Base-by-base conservation (phyloP, 768 basidiomycete species). In the Tricholoma flavovirens region DNA sequence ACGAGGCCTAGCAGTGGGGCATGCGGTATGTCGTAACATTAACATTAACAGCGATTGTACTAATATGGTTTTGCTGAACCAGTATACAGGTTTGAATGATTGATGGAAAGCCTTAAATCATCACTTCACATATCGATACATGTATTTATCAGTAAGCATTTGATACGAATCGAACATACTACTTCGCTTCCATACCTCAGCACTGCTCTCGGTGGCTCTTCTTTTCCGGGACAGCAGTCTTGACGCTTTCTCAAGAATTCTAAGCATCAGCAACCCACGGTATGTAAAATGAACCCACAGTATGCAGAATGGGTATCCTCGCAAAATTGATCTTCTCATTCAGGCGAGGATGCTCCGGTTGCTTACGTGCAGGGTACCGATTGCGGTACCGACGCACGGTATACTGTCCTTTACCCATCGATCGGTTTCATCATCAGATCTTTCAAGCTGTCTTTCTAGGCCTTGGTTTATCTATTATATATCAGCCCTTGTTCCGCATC, bases 1-100 rank as follows among this genome's bases (percentile, higher is more conserved):
- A 94, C 91, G 5, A 83, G 83, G 62, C 92, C 91, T 6, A 87
- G 90, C 56, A 82, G 78, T 56, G 92, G 92, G 6, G 92, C 90
- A 14, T 90, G 86, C 70, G 84, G 90, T 90, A 66, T 63, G 83
- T 81, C 59, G 14, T 29, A n/a, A 29, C 6, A 55, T 38, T 59
- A 62, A 40, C 62, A 12, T 58, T 17, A 24, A 36, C 29, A 26
- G 17, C 33, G 3, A 10, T 35, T 32, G 26, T 38, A 52, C 51
- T 42, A 15, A 42, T 42, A 24, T 36, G 35, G 51, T 5, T 5
- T 30, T 52, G 19, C 11, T 36, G 40, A 52, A 38, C 40, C 51
- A 52, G 51, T 52, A n/a, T 52, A 52, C 12, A 52, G 40, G 40
- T 52, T 52, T 52, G 51, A 52, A 36, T 52, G 29, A 49, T 49